Percentiles rank a stretch among this genome's conserved stretches.
Conservation (phyloP, 768 basidiomycete species). For the Mycena maculata region DNA sequence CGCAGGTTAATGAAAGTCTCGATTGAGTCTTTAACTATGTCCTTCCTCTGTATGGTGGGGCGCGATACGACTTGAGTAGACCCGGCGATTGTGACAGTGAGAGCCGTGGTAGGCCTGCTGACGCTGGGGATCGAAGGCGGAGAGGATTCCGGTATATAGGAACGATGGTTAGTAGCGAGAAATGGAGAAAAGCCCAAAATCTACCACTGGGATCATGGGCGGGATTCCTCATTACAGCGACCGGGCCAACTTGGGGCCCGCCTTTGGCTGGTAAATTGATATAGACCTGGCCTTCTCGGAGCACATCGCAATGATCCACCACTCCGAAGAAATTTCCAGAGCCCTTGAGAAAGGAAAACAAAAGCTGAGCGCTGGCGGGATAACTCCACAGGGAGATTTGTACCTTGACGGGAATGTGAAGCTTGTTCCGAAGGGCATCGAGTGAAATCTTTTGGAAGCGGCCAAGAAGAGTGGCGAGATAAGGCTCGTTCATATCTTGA, state of each 20-base stretch:
- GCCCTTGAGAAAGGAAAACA: constrained; percentile 26
- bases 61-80: not conserved
- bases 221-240: constrained; percentile 35
- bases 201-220: constrained; percentile 34
- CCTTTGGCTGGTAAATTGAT: constrained; percentile 35
- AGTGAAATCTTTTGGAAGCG: constrained; percentile 29
- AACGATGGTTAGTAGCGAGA: too few species aligned
- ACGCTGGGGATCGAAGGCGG: too few species aligned
- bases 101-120: too few species aligned
- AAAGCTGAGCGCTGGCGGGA: not conserved
- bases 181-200: not conserved
- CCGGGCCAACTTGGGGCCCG: constrained; percentile 30
- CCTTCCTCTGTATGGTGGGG: not conserved
- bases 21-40: constrained; percentile 30
- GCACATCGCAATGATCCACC: constrained; percentile 34
- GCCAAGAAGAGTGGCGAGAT: constrained; percentile 28
- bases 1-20: constrained; percentile 29
- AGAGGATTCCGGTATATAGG: too few species aligned
- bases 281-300: constrained; percentile 38
- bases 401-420: constrained; percentile 36
- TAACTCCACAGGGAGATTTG: not conserved
- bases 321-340: constrained; percentile 36
- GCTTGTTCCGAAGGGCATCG: constrained; percentile 32
- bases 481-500: constrained; percentile 38
- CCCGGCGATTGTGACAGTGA: constrained; percentile 11